phyloP scores from a whole-genome alignment of 202 grass and related monocot genomes.

The Elaeis oleifera region DNA sequence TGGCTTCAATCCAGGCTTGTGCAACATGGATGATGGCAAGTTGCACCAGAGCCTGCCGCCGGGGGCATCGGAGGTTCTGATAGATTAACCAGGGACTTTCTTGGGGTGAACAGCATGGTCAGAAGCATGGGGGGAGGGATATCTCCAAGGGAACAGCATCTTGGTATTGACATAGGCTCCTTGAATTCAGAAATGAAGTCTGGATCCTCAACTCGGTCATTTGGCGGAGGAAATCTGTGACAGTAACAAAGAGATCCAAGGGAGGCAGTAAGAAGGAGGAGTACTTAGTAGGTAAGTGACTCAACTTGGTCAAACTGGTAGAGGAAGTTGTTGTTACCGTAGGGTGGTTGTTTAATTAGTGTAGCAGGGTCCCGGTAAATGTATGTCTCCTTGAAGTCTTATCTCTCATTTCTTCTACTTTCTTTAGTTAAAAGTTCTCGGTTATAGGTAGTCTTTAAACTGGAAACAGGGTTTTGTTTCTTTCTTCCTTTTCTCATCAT shows the following conservation, averaged over 20 bases:
- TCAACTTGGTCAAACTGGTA: too few relatives aligned
- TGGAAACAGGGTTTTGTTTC: not conserved
- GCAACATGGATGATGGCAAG: constrained; percentile 1
- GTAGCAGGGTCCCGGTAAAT: too few relatives aligned
- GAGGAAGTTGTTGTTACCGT: too few relatives aligned
- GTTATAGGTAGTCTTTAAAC: not conserved
- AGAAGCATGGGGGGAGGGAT: constrained; percentile 11
- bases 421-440: not conserved
- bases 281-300: too few relatives aligned
- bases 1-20: not conserved
- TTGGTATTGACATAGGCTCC: constrained; percentile 2
- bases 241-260: not conserved
- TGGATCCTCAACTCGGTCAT: constrained; percentile 1
- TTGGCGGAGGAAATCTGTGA: not conserved
- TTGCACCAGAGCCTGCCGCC: not conserved
- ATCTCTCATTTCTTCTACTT: too few relatives aligned
- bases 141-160: constrained; percentile 8
- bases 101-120: constrained; percentile 12
- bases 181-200: constrained; percentile 15
- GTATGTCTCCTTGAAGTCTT: too few relatives aligned
- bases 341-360: too few relatives aligned
- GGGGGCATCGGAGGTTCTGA: not conserved
- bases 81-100: constrained; percentile 16
- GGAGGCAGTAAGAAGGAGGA: not conserved
- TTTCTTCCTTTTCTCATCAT: not conserved